Conservation (phyloP, 768 basidiomycete species). For the Boletus eberwhitei region DNA sequence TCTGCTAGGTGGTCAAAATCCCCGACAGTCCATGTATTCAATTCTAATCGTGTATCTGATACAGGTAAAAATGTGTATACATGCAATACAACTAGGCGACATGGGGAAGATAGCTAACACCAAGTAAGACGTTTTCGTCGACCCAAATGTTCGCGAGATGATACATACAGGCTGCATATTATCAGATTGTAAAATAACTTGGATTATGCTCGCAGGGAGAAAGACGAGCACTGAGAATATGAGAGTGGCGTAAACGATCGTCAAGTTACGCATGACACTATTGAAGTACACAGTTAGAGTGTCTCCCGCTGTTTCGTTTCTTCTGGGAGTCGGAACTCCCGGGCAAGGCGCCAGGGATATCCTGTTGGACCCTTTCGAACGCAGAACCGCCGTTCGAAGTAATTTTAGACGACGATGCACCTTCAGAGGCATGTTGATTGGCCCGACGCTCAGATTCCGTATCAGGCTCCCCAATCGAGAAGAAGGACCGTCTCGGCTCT, state of each 20-base stretch:
- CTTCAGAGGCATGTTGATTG: slow-evolving; percentile 20
- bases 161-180: slow-evolving; percentile 18
- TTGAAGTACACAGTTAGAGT: slow-evolving; percentile 26
- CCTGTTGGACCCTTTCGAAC: slow-evolving; percentile 7
- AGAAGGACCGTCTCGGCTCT: slow-evolving; percentile 36
- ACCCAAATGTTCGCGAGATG: slow-evolving; percentile 8
- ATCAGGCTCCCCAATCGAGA: slow-evolving; percentile 32
- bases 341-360: slow-evolving; percentile 4
- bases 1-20: not conserved
- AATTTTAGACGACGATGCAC: slow-evolving; percentile 14
- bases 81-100: not conserved
- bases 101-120: not conserved
- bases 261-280: slow-evolving; percentile 8
- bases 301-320: slow-evolving; percentile 29
- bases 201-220: not conserved
- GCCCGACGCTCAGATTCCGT: slow-evolving; percentile 17
- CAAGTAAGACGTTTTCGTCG: not conserved
- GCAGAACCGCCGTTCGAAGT: slow-evolving; percentile 6
- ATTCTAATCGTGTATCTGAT: slow-evolving; percentile 9
- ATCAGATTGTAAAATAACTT: slow-evolving; percentile 17
- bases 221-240: not conserved
- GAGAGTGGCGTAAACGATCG: not conserved
- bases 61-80: slow-evolving; percentile 9
- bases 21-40: not conserved
- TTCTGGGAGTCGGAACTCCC: slow-evolving; percentile 22